Base-by-base conservation (phyloP, 108 stramenopile species). In the Skeletonema grethae region DNA sequence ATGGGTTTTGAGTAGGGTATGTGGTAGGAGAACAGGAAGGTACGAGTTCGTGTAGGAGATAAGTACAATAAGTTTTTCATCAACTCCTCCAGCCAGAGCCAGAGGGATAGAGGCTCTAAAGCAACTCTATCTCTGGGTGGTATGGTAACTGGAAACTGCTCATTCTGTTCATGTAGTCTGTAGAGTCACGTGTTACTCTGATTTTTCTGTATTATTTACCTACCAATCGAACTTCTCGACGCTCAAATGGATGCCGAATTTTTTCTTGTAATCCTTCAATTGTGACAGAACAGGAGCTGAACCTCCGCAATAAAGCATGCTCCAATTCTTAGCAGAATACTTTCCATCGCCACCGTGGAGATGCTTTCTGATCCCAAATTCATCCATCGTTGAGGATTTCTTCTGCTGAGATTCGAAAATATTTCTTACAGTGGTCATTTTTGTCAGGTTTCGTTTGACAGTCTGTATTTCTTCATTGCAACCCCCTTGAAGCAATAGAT, bases 191-290 rank as follows among this genome's bases (percentile, higher is more conserved):
- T 28, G 25, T 28, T 28, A 28, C 25, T 28, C 25, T 28, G 25
- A 28, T 34, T 34, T 34, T 34, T 34, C 32, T 34, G 7, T 34
- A 34, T 20, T 53, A 53, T 22, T 7, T 22, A 24, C 7, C 63
- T 71, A 76, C 75, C 75, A 76, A 34, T 76, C 75, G 62, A 76
- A 70, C 62, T 71, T 76, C 62, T 76, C 75, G 12, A 76, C 75
- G 12, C 60, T 32, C 25, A 76, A 63, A 32, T 31, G 24, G 18
- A 76, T 48, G 34, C 75, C 69, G 39, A 63, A 76, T 46, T 76
- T 71, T 8, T 63, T 39, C 15, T 35, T 70, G 10, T 43, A 50
- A 43, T 63, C 62, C 41, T 63, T 70, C 38, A 76, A 36, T 39
- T 63, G 30, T 15, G 39, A 38, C 41, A 70, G 41, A 12, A 76